Percentiles rank a stretch among this genome's conserved stretches.
phyloP scores from a whole-genome alignment of 2,329 filamentous ascomycete species.

The Monilinia fructigena region DNA sequence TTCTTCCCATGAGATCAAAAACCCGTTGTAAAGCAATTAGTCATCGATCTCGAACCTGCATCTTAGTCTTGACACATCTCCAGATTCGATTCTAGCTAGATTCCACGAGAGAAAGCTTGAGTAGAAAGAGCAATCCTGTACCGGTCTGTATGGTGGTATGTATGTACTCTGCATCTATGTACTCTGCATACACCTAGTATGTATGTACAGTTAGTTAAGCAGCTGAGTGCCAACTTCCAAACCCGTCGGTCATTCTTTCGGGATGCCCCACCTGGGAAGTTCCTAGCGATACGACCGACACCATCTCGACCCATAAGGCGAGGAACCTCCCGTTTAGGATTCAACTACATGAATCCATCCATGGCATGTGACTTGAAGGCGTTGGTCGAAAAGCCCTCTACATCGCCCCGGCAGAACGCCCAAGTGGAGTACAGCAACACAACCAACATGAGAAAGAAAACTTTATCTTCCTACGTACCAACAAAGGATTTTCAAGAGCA shows the following conservation, averaged over 20 bases:
- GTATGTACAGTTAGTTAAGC: too few relatives aligned
- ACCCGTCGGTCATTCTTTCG: conserved; percentile 10
- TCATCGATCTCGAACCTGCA: neutral
- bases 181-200: too few relatives aligned
- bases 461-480: neutral
- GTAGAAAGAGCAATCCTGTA: too few relatives aligned
- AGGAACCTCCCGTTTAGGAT: conserved; percentile 18
- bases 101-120: too few relatives aligned
- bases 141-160: too few relatives aligned
- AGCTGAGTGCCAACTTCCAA: too few relatives aligned
- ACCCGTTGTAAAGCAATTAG: neutral
- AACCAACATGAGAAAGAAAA: neutral
- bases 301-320: neutral
- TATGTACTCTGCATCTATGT: too few relatives aligned
- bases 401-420: neutral
- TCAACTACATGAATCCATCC: neutral
- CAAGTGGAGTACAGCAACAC: conserved; percentile 1
- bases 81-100: too few relatives aligned
- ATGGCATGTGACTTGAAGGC: conserved; percentile 16
- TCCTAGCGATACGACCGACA: neutral
- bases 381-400: neutral
- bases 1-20: neutral
- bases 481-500: neutral
- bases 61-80: conserved; percentile 7
- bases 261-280: conserved; percentile 2